Conservation (phyloP, 208 protist species). For the Hexamita inflata region DNA sequence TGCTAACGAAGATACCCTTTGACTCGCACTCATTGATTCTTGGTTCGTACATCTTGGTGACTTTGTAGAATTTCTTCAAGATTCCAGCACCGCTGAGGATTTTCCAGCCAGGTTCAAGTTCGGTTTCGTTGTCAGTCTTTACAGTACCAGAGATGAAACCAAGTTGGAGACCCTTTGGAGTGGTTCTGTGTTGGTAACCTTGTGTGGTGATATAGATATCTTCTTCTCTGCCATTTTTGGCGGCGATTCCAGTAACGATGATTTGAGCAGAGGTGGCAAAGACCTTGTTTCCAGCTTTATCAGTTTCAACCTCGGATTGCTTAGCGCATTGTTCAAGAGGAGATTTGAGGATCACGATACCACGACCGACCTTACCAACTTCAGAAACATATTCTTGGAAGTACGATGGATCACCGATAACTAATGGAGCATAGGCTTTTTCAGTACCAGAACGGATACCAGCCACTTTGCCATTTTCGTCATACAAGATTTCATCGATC, state of each 20-base stretch:
- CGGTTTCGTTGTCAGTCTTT: neutral
- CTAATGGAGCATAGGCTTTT: conserved; percentile 63
- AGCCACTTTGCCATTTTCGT: conserved; percentile 57
- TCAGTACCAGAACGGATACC: conserved; percentile 71
- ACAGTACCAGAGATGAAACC: conserved; percentile 19
- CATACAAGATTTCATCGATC: conserved; percentile 80
- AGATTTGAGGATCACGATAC: conserved; percentile 85
- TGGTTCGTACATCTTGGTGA: conserved; percentile 70
- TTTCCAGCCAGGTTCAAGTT: conserved; percentile 24
- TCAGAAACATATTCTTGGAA: conserved; percentile 78
- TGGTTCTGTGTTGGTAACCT: conserved; percentile 12
- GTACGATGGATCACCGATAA: conserved; percentile 94
- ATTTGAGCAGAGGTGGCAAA: conserved; percentile 70
- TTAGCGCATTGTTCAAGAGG: conserved; percentile 26
- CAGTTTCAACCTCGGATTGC: neutral
- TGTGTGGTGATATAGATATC: conserved; percentile 87
- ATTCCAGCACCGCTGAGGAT: conserved; percentile 2
- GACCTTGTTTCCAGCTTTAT: conserved; percentile 31
- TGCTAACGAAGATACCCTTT: conserved; percentile 70
- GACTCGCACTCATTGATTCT: conserved; percentile 68
- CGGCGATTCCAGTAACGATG: conserved; percentile 84
- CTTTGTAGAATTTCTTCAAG: conserved; percentile 45
- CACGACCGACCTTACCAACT: conserved; percentile 75
- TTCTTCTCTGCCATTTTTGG: conserved; percentile 59
- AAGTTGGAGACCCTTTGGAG: neutral